These are phyloP conservation scores for Microcera coccophila DNA, from an alignment of 2,329 filamentous ascomycete species.

Conservation along the genomic window DNA sequence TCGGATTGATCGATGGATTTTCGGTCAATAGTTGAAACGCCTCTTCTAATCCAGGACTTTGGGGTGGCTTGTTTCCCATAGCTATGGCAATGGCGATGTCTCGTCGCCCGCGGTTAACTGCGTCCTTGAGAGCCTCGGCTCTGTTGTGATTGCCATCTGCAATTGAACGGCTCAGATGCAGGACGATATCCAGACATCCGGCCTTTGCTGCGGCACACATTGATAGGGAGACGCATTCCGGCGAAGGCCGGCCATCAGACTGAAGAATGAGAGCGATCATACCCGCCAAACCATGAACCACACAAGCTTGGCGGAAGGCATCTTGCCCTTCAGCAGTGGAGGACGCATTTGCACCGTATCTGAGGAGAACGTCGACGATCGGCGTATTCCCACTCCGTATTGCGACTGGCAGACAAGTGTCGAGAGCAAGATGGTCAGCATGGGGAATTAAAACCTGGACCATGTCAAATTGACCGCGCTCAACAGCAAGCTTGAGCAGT, in stretches of 20 bases:
- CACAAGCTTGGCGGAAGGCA: conserved; percentile 51
- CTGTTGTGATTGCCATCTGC: conserved; percentile 52
- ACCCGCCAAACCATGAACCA: conserved; percentile 41
- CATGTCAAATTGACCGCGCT: conserved; percentile 49
- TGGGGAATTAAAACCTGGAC: conserved; percentile 51
- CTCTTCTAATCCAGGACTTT: conserved; percentile 44
- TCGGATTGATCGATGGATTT: conserved; percentile 43
- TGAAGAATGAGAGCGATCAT: conserved; percentile 47
- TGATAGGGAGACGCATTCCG: conserved; percentile 43
- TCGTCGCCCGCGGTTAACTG: conserved; percentile 45
- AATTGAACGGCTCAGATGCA: conserved; percentile 47
- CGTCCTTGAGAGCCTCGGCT: conserved; percentile 49
- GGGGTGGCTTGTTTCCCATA: conserved; percentile 50
- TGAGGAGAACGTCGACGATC: conserved; percentile 46
- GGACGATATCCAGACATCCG: conserved; percentile 49
- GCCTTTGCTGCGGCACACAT: conserved; percentile 50
- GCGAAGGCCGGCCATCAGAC: conserved; percentile 45
- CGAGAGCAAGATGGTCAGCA: conserved; percentile 48
- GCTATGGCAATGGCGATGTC: conserved; percentile 55
- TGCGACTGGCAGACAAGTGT: conserved; percentile 47
- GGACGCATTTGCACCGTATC: conserved; percentile 48
- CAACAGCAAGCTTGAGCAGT: conserved; percentile 49
- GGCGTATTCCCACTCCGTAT: conserved; percentile 41
- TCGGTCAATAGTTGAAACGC: conserved; percentile 48
- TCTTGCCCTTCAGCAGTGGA: conserved; percentile 49